These are phyloP conservation scores for Chimonanthus praecox DNA, from an alignment of 164 flowering plant species.

Conservation along the genomic window DNA sequence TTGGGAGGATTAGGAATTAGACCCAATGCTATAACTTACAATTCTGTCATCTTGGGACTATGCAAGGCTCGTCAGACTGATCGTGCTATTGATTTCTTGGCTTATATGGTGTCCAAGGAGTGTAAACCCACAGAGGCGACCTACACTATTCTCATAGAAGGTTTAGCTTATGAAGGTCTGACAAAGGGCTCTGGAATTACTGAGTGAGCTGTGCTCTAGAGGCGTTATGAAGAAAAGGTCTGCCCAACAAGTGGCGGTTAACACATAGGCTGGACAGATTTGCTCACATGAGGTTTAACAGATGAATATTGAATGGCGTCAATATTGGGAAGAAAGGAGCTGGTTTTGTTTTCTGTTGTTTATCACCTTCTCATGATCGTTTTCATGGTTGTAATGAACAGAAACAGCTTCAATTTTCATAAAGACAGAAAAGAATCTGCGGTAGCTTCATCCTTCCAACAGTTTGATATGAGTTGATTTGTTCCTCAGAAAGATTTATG, in stretches of 20 bases:
- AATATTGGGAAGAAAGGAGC: not conserved
- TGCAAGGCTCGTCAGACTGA: conserved; percentile 68
- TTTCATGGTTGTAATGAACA: not conserved
- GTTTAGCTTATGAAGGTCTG: conserved; percentile 72
- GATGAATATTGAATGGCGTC: not conserved
- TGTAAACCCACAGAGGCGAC: conserved; percentile 80
- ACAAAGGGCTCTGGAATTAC: conserved; percentile 55
- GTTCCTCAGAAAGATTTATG: not conserved
- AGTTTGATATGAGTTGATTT: conserved; percentile 4
- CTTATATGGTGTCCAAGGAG: conserved; percentile 66
- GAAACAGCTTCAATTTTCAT: conserved; percentile 21
- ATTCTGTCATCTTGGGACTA: conserved; percentile 73
- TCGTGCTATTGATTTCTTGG: conserved; percentile 75
- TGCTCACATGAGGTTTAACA: conserved; percentile 3
- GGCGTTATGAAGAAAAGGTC: conserved; percentile 70
- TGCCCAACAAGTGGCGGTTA: conserved; percentile 52
- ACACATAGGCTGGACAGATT: conserved; percentile 26
- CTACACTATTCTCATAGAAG: conserved; percentile 80
- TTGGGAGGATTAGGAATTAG: conserved; percentile 51
- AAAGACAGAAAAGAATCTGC: not conserved
- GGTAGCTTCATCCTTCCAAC: conserved; percentile 1
- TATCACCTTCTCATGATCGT: not conserved
- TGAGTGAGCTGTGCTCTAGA: conserved; percentile 58
- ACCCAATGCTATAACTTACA: conserved; percentile 74
- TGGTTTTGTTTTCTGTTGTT: not conserved